phyloP scores from a whole-genome alignment of 2,329 filamentous ascomycete genomes.

The Paecilomyces fulvus region DNA sequence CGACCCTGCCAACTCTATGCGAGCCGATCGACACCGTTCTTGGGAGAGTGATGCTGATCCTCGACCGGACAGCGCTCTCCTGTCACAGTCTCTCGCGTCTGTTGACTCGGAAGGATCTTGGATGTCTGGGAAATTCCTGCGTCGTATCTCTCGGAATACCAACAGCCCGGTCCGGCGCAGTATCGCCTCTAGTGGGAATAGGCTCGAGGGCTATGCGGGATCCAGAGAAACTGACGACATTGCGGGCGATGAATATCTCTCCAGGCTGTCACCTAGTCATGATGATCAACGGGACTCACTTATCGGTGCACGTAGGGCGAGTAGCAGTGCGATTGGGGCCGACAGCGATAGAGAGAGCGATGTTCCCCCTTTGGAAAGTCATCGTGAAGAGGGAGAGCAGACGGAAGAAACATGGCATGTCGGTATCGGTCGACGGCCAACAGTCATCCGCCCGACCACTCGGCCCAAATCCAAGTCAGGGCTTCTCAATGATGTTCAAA shows the following conservation, averaged over 20 bases:
- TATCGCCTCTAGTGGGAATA: constrained; percentile 33
- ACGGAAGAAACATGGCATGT: constrained; percentile 41
- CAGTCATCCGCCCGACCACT: constrained; percentile 53
- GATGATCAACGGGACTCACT: constrained; percentile 34
- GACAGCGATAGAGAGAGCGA: constrained; percentile 44
- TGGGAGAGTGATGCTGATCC: not conserved
- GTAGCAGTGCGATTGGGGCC: constrained; percentile 42
- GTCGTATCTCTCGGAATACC: constrained; percentile 36
- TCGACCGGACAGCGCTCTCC: constrained; percentile 32
- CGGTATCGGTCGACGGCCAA: constrained; percentile 49
- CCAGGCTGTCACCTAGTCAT: constrained; percentile 42
- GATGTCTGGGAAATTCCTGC: constrained; percentile 68
- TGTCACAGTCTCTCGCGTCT: constrained; percentile 82
- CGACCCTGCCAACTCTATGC: constrained; percentile 1
- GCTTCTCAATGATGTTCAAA: constrained; percentile 45
- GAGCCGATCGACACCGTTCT: not conserved
- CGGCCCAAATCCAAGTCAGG: constrained; percentile 56
- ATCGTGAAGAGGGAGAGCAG: constrained; percentile 10
- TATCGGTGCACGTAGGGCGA: constrained; percentile 26
- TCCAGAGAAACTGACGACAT: constrained; percentile 48
- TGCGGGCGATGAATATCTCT: constrained; percentile 68
- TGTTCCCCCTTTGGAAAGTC: constrained; percentile 9
- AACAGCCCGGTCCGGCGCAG: constrained; percentile 31
- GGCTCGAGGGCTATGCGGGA: constrained; percentile 38
- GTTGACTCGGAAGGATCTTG: constrained; percentile 95